A percentile compares a stretch with the other conserved stretches of the same genome.
Conservation (phyloP, 1,284 basidiomycete species). For the Phellopilus nigrolimitatus region DNA sequence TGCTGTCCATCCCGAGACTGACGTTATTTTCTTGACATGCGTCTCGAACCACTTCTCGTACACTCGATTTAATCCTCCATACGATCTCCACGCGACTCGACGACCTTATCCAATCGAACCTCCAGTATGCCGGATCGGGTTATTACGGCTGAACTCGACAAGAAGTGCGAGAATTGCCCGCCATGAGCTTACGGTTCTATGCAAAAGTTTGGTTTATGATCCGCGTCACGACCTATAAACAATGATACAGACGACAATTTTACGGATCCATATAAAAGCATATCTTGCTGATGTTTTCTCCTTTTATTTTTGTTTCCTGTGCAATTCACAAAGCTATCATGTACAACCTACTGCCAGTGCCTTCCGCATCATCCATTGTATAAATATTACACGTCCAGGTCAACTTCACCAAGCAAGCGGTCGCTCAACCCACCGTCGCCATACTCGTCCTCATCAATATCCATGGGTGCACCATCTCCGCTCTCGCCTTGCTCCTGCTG, state of each 20-base stretch:
- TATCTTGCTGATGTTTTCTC: not conserved
- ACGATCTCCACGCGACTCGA: not conserved
- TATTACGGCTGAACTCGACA: constrained; percentile 14
- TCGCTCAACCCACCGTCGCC: constrained; percentile 74
- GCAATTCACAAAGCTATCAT: constrained; percentile 1
- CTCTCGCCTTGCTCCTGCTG: constrained; percentile 38
- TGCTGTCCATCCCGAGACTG: constrained; percentile 6
- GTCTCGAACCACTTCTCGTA: not conserved
- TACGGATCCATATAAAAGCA: not conserved
- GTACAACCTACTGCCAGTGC: not conserved
- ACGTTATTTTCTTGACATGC: not conserved
- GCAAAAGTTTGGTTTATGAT: constrained; percentile 3
- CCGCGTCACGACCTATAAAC: not conserved
- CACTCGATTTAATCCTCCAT: not conserved
- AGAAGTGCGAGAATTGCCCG: constrained; percentile 17
- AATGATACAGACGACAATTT: not conserved
- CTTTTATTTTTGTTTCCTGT: constrained; percentile 2
- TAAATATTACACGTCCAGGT: constrained; percentile 36
- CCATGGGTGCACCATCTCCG: constrained; percentile 28
- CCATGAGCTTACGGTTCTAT: constrained; percentile 2
- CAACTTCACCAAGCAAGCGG: constrained; percentile 55
- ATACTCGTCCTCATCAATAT: constrained; percentile 52
- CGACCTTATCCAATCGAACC: not conserved
- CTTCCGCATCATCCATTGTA: not conserved
- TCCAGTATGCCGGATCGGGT: constrained; percentile 17